Evolutionary conservation across 495 filamentous ascomycete genomes (phyloP), one percentile per base, ranked within the genome.

Genomic region (Daldinia childiae): DNA sequence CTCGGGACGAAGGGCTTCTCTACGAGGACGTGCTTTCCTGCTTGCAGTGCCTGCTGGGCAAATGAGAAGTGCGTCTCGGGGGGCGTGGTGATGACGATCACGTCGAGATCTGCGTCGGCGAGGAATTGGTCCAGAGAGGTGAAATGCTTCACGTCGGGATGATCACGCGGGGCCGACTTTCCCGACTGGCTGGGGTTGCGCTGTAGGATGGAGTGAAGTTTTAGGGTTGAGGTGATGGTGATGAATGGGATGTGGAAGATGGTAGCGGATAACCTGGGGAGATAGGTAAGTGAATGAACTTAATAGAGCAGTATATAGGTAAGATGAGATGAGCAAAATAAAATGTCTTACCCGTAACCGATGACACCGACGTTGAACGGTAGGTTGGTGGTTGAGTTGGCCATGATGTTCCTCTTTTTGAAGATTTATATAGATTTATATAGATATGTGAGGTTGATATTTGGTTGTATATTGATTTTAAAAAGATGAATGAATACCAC

Each of bases 181-280:
- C 85, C 54, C 1, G 76, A 58, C 17, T 41, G 36, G 54, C 51
- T 29, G 2, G 71, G 83, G 9, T 74, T 71, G 55, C 93, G 91
- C 81, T 97, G 93, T 39, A 95, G 88, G 70, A 97, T 87, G 61
- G 91, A 88, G 72, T 94, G 87, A 48, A 96, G 87, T 15, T 85
- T 88, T 69, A 95, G 83, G 36, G 86, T 81, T 26, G 90, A 83
- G 1, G 90, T 87, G 26, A 84, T 82, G 41, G 81, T 79, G 76
- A 97, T 90, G 80, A 95, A 91, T 64, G 93, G 93, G 79, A 97
- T 95, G 81, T 97, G 93, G 83, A 96, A 96, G 80, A 90, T 80
- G 74, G 95, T 95, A 71, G 93, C 93, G 48, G 93, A 94, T 80
- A 94, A 82, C 76, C 93, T 87, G 57, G 5, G 15, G 30, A 14